These are phyloP conservation scores for Bassia scoparia DNA, from an alignment of 148 eudicot genomes.

Conservation along the genomic window DNA sequence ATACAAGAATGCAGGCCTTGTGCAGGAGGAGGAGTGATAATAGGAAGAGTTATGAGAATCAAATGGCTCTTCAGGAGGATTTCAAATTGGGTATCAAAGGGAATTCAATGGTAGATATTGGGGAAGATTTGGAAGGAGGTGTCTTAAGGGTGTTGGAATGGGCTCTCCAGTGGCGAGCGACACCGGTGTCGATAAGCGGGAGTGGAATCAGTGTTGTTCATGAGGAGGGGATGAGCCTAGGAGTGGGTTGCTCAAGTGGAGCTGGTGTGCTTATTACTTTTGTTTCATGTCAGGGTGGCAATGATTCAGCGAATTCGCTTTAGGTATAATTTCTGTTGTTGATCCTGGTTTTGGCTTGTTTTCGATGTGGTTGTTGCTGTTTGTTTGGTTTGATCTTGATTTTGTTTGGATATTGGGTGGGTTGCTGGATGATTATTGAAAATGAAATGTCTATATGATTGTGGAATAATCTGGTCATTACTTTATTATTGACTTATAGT, in stretches of 20 bases:
- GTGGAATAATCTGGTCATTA: conserved; percentile 21
- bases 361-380: conserved; percentile 24
- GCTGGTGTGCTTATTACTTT: conserved; percentile 94
- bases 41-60: conserved; percentile 41
- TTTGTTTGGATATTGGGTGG: conserved; percentile 9
- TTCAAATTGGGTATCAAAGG: conserved; percentile 51
- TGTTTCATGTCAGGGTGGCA: conserved; percentile 71
- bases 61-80: conserved; percentile 58
- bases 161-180: conserved; percentile 75
- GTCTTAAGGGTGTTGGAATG: conserved; percentile 33
- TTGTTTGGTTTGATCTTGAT: conserved; percentile 2
- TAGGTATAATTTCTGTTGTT: conserved; percentile 45
- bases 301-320: conserved; percentile 90
- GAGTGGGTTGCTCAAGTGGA: conserved; percentile 99
- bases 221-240: conserved; percentile 80
- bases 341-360: conserved; percentile 23
- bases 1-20: conserved; percentile 87
- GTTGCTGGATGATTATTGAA: background rate
- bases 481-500: background rate
- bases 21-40: conserved; percentile 41
- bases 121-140: conserved; percentile 72
- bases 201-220: conserved; percentile 67
- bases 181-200: conserved; percentile 83
- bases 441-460: conserved; percentile 25
- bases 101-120: conserved; percentile 52